phyloP scores from a whole-genome alignment of 139 green algal species.

The Chlorella sp. region DNA sequence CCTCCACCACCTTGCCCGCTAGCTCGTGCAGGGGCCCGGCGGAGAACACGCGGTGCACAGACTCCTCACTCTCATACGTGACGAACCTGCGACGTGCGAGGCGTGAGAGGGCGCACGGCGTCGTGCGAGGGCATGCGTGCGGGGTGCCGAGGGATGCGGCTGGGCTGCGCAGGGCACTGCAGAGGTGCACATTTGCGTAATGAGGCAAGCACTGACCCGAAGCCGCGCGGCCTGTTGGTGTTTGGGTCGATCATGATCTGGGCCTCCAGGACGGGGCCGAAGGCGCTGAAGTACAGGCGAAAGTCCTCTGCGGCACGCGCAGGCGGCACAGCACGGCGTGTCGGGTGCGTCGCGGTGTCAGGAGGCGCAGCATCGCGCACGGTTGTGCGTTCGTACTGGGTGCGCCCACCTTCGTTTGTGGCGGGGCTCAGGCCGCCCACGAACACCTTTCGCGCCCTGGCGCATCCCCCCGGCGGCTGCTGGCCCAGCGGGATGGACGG shows the following conservation, averaged over 20 bases:
- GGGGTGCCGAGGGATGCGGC: neutral
- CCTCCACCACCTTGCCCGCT: constrained; percentile 68
- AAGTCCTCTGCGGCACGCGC: constrained; percentile 46
- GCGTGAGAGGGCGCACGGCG: no score
- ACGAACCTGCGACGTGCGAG: constrained; percentile 86
- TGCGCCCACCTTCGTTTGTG: constrained; percentile 65
- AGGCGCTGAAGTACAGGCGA: constrained; percentile 77
- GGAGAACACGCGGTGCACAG: constrained; percentile 59
- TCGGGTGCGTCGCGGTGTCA: no score
- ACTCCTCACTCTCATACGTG: constrained; percentile 69
- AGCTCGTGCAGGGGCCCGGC: constrained; percentile 66
- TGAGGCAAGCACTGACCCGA: constrained; percentile 73
- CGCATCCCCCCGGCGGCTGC: constrained; percentile 46
- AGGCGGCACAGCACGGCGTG: neutral
- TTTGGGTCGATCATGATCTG: constrained; percentile 83
- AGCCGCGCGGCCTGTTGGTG: constrained; percentile 64
- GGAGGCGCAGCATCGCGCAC: no score
- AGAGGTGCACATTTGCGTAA: no score
- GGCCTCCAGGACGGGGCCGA: constrained; percentile 67
- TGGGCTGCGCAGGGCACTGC: neutral
- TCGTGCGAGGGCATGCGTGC: no score
- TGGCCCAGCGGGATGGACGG: constrained; percentile 61
- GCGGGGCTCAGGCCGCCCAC: constrained; percentile 78
- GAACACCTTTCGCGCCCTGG: constrained; percentile 76
- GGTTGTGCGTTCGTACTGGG: no score